phyloP scores from a whole-genome alignment of 2,329 filamentous ascomycete species.

The Cryphonectria parasitica region DNA sequence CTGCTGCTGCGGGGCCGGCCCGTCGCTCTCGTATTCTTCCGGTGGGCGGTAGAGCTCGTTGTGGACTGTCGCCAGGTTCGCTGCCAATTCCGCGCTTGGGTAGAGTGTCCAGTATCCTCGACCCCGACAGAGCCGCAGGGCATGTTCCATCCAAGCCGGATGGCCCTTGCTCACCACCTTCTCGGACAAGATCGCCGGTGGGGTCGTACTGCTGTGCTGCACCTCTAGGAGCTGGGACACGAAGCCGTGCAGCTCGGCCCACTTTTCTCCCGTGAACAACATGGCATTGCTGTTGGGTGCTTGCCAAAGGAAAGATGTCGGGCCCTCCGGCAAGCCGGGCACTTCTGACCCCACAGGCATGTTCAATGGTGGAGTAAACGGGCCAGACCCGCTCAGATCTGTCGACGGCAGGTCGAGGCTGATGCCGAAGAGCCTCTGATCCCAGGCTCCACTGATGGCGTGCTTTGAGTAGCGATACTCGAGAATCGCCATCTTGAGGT shows the following conservation, averaged over 20 bases:
- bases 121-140: slow-evolving; percentile 74
- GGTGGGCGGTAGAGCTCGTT: slow-evolving; percentile 73
- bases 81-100: slow-evolving; percentile 62
- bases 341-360: slow-evolving; percentile 18
- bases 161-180: slow-evolving; percentile 70
- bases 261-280: slow-evolving; percentile 82
- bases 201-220: slow-evolving; percentile 40
- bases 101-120: slow-evolving; percentile 82
- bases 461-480: slow-evolving; percentile 73
- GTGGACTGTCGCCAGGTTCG: slow-evolving; percentile 72
- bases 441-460: slow-evolving; percentile 48
- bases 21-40: slow-evolving; percentile 62
- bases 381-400: slow-evolving; percentile 62
- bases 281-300: slow-evolving; percentile 80
- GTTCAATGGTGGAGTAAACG: slow-evolving; percentile 51
- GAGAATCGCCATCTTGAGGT: slow-evolving; percentile 73
- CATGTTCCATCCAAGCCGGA: slow-evolving; percentile 78
- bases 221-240: slow-evolving; percentile 65
- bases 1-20: slow-evolving; percentile 33
- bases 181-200: slow-evolving; percentile 47
- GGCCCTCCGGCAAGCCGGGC: slow-evolving; percentile 32
- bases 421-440: slow-evolving; percentile 71
- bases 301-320: slow-evolving; percentile 79
- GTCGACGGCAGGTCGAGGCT: slow-evolving; percentile 75
- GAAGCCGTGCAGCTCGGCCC: slow-evolving; percentile 84